Conservation (phyloP, 2,329 filamentous ascomycete genomes). For the Cladophialophora yegresii region DNA sequence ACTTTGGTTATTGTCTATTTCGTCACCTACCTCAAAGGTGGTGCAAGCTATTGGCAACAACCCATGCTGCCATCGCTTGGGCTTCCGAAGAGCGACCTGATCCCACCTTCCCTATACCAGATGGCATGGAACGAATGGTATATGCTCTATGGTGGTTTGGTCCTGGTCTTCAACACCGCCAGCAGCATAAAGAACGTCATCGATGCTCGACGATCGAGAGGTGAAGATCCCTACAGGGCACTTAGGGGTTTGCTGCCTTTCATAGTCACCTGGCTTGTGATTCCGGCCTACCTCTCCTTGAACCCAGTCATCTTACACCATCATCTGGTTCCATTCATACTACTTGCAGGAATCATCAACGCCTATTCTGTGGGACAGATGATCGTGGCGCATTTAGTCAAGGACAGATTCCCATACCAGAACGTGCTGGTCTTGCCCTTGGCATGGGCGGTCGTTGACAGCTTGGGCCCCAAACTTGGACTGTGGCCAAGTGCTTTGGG, state of each 20-base stretch:
- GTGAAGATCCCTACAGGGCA: constrained; percentile 63
- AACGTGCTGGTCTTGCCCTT: constrained; percentile 83
- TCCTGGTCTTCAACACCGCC: constrained; percentile 82
- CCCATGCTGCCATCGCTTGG: constrained; percentile 73
- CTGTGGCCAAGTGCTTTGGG: constrained; percentile 77
- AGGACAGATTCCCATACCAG: constrained; percentile 83
- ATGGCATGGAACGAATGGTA: constrained; percentile 91
- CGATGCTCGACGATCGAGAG: constrained; percentile 72
- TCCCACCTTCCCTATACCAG: constrained; percentile 73
- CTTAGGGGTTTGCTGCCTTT: constrained; percentile 83
- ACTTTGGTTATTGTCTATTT: constrained; percentile 80
- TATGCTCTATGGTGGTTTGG: constrained; percentile 77
- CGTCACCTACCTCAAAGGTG: constrained; percentile 80
- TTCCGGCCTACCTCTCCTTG: constrained; percentile 76
- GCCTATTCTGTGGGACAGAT: constrained; percentile 95
- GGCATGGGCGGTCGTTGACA: constrained; percentile 75
- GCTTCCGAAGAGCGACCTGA: constrained; percentile 61
- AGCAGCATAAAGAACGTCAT: constrained; percentile 77
- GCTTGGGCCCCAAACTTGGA: constrained; percentile 68
- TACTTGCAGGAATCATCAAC: constrained; percentile 88
- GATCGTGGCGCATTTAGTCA: constrained; percentile 90
- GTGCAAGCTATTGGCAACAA: constrained; percentile 90
- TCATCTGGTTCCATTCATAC: constrained; percentile 83
- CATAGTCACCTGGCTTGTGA: constrained; percentile 72
- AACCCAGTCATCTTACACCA: constrained; percentile 79